A percentile compares a stretch with the other conserved stretches of the same genome.
Evolutionary conservation across 78 protist species (phyloP).

Genomic region (Emiliania huxleyi): DNA sequence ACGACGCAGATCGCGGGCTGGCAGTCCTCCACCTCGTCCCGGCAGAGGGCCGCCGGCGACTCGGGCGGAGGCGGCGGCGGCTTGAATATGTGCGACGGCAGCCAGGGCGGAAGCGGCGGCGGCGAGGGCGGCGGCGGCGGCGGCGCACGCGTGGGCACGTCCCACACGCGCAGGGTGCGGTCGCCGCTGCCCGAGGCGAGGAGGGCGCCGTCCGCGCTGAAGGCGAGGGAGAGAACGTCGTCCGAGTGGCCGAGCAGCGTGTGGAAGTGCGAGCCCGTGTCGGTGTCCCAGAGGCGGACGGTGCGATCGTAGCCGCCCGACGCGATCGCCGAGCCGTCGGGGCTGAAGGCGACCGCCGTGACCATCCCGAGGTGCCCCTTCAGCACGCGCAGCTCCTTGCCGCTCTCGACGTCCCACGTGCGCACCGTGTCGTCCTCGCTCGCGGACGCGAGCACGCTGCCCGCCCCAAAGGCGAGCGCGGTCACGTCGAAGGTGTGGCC

Average conservation of each 20-base stretch:
- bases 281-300: not conserved
- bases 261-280: not conserved
- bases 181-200: not conserved
- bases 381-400: not conserved
- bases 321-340: not conserved
- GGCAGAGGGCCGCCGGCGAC: not conserved
- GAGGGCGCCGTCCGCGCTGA: not conserved
- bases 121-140: not conserved
- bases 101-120: not conserved
- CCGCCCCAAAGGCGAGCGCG: not conserved
- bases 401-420: not conserved
- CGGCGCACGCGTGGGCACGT: too few species aligned
- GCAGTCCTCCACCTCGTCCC: not conserved
- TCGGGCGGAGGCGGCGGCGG: not conserved
- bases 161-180: conserved; percentile 40
- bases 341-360: not conserved
- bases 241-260: not conserved
- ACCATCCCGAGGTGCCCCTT: not conserved
- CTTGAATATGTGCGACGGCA: not conserved
- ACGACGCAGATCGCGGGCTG: not conserved
- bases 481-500: not conserved
- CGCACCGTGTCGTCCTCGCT: not conserved
- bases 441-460: not conserved
- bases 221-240: not conserved
- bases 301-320: not conserved